Base-by-base conservation (phyloP, 2,329 filamentous ascomycete genomes). In the Exserohilum turcica region DNA sequence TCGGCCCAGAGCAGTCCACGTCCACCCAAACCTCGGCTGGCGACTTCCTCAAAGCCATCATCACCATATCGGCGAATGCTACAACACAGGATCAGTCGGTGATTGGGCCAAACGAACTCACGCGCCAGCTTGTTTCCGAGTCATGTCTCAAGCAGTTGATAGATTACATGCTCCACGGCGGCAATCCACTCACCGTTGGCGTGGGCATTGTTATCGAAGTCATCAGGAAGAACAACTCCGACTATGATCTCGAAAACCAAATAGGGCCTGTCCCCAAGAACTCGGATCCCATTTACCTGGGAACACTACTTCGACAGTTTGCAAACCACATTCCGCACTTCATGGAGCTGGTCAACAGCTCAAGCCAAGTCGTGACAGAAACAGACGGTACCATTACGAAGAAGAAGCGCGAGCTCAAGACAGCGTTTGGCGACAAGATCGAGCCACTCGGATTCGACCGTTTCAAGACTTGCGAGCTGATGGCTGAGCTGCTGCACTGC, bases 71-170 rank as follows among this genome's bases (percentile, higher is more conserved):
- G 1, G 94, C 94, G 56, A 99, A 99, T 70, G 94, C 94, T 3
- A 97, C 93, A 1, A 94, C 96, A 65, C 96, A 97, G 68, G 94
- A 99, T 69, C 92, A 97, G 72, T 94, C 93, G n/a, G 97, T 95
- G 67, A 97, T 99, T 71, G 94, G 94, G 3, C 94, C 94, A 3
- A 99, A 99, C 73, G 94, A 96, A 71, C 84, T 99, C 43, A 99
- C 94, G 5, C 87, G 94, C 35, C 92, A 99, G 76, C 83, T 99
- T 3, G 94, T 99, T 1, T 97, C 94, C 0, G 85, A 89, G 57
- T 77, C 85, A 13, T 97, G 92, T 65, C 86, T 96, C 45, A 84
- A 93, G 68, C 86, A 86, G 54, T 83, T 99, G n/a, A 91, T 97
- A 54, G 80, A 84, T 12, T 91, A 93, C 66, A 99, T 99, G 94